These are phyloP conservation scores for Ustilago lituana DNA, from an alignment of 1,284 basidiomycete species.

Conservation along the genomic window DNA sequence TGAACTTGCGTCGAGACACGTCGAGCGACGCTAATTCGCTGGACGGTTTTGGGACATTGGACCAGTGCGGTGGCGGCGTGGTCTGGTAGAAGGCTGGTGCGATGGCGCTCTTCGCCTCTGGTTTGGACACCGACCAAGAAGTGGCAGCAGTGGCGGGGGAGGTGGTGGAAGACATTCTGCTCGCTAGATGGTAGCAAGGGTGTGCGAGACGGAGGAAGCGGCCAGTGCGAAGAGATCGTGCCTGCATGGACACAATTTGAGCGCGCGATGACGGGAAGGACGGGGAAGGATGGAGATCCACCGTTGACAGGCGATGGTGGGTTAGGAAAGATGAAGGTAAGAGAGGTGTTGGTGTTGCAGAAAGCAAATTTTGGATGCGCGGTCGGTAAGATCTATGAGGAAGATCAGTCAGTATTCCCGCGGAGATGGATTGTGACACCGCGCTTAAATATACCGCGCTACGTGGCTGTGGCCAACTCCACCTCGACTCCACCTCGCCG, in stretches of 20 bases:
- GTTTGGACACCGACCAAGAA: slow-evolving; percentile 28
- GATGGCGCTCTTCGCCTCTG: slow-evolving; percentile 12
- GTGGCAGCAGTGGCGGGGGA: not conserved
- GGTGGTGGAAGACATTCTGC: slow-evolving; percentile 36
- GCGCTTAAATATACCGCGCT: too few species aligned
- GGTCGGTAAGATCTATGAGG: too few species aligned
- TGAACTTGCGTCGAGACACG: slow-evolving; percentile 28
- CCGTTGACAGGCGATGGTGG: too few species aligned
- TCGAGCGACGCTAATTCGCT: slow-evolving; percentile 6
- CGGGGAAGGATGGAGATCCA: not conserved
- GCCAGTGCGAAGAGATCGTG: slow-evolving; percentile 1
- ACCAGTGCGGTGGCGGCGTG: slow-evolving; percentile 49
- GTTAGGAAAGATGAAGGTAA: not conserved
- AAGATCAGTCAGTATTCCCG: slow-evolving; percentile 11
- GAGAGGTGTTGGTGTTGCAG: not conserved
- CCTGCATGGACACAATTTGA: slow-evolving; percentile 29
- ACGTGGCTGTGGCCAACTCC: slow-evolving; percentile 16
- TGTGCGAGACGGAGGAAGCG: slow-evolving; percentile 9
- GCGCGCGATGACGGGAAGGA: too few species aligned
- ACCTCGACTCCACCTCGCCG: too few species aligned
- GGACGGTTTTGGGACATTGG: slow-evolving; percentile 17
- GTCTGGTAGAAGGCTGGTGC: slow-evolving; percentile 48
- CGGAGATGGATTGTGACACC: slow-evolving; percentile 10
- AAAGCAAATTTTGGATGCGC: not conserved
- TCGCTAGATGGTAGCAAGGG: not conserved